phyloP scores from a whole-genome alignment of 495 filamentous ascomycete genomes.

The Penicillium herquei region DNA sequence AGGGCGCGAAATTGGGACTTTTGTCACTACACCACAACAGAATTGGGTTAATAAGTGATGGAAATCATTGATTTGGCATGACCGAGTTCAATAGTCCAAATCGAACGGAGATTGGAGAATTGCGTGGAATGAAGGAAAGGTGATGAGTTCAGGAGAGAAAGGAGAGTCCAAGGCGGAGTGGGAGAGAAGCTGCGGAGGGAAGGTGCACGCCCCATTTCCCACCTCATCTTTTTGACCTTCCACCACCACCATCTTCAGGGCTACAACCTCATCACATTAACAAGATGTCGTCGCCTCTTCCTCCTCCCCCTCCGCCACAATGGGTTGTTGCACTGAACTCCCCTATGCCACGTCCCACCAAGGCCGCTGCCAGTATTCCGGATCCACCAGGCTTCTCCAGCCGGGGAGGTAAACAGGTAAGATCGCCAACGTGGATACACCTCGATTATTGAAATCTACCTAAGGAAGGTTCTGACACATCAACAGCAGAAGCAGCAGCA shows the following conservation, averaged over 20 bases:
- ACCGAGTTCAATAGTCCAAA: slow-evolving; percentile 2
- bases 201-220: background rate
- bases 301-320: slow-evolving; percentile 60
- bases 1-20: slow-evolving; percentile 11
- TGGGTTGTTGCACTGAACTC: slow-evolving; percentile 79
- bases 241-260: slow-evolving; percentile 6
- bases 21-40: slow-evolving; percentile 19
- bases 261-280: slow-evolving; percentile 1
- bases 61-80: slow-evolving; percentile 21
- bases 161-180: slow-evolving; percentile 24
- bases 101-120: background rate
- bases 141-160: slow-evolving; percentile 9
- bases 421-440: background rate
- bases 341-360: slow-evolving; percentile 56
- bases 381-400: slow-evolving; percentile 87
- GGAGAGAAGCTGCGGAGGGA: slow-evolving; percentile 23
- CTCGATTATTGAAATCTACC: slow-evolving; percentile 11
- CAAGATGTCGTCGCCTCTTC: slow-evolving; percentile 34
- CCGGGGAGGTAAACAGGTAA: slow-evolving; percentile 42
- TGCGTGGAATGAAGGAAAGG: background rate
- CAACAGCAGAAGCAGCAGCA: slow-evolving; percentile 34
- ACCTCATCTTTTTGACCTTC: slow-evolving; percentile 11
- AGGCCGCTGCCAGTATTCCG: slow-evolving; percentile 61
- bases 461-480: background rate
- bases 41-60: slow-evolving; percentile 14